Evolutionary conservation across 495 filamentous ascomycete species (phyloP).

Genomic region (Rhizodiscina lignyota): DNA sequence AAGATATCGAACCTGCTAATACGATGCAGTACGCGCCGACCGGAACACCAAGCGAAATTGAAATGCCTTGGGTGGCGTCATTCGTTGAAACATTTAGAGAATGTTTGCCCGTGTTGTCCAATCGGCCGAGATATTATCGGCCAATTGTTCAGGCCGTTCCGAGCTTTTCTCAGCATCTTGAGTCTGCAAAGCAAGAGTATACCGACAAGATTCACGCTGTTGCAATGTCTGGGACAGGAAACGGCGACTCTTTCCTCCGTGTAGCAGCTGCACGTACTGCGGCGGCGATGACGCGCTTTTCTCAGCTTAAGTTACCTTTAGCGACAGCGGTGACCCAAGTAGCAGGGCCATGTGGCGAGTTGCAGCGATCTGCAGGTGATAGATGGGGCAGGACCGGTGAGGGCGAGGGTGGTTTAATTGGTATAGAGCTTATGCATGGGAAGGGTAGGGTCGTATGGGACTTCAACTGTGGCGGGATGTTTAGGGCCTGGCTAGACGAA

Average conservation of each 20-base stretch:
- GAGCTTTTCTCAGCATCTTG: no score
- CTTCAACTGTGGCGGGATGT: conserved; percentile 86
- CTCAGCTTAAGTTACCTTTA: conserved; percentile 20
- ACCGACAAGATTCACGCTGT: conserved; percentile 22
- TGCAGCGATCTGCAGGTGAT: conserved; percentile 57
- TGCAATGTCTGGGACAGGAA: conserved; percentile 72
- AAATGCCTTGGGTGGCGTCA: conserved; percentile 1
- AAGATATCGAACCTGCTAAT: conserved; percentile 4
- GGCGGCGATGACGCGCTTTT: conserved; percentile 56
- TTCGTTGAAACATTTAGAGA: conserved; percentile 1
- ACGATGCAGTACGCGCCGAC: conserved; percentile 5
- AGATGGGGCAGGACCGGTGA: conserved; percentile 66
- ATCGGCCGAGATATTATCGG: no score
- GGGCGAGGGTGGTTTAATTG: conserved; percentile 77
- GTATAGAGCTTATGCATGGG: conserved; percentile 47
- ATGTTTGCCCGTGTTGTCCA: conserved; percentile 9
- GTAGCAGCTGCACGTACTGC: conserved; percentile 53
- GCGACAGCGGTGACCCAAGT: conserved; percentile 40
- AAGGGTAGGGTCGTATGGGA: conserved; percentile 46
- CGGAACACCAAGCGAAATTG: neutral
- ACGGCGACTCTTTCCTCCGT: conserved; percentile 78
- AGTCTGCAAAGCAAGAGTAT: neutral
- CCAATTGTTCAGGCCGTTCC: conserved; percentile 3
- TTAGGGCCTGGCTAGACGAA: conserved; percentile 58
- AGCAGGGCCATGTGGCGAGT: conserved; percentile 53